Conservation (phyloP, 495 filamentous ascomycete genomes). For the Hypoxylon lenormandii region DNA sequence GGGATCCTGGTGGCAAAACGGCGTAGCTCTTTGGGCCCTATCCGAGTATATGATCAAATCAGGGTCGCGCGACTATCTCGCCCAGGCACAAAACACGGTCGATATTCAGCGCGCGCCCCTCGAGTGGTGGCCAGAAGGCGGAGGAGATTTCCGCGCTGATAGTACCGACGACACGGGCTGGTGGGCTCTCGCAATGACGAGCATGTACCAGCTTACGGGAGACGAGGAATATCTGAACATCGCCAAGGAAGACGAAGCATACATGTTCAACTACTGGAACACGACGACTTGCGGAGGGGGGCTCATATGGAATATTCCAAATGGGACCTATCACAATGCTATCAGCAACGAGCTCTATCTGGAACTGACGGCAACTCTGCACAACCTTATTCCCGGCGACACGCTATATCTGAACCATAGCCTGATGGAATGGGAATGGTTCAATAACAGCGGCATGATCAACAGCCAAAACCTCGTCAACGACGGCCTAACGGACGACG, state of each 20-base stretch:
- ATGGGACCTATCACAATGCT: slow-evolving; percentile 68
- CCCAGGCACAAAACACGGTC: slow-evolving; percentile 52
- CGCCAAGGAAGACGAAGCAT: slow-evolving; percentile 68
- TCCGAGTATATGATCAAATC: slow-evolving; percentile 57
- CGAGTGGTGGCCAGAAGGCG: slow-evolving; percentile 54
- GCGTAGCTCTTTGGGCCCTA: slow-evolving; percentile 54
- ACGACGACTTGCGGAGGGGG: slow-evolving; percentile 68
- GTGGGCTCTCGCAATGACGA: slow-evolving; percentile 75
- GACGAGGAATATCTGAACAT: slow-evolving; percentile 64
- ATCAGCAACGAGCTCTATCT: slow-evolving; percentile 80
- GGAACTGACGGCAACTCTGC: slow-evolving; percentile 71
- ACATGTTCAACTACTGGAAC: slow-evolving; percentile 69
- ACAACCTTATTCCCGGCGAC: slow-evolving; percentile 67
- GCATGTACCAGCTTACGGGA: slow-evolving; percentile 70
- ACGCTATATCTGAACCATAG: slow-evolving; percentile 67
- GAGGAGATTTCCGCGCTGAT: slow-evolving; percentile 64
- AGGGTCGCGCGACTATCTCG: slow-evolving; percentile 48
- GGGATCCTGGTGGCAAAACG: slow-evolving; percentile 58
- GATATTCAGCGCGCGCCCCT: slow-evolving; percentile 51
- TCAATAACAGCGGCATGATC: slow-evolving; percentile 70
- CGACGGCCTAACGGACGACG: slow-evolving; percentile 68
- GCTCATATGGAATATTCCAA: slow-evolving; percentile 69
- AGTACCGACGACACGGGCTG: slow-evolving; percentile 76
- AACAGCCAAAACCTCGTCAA: slow-evolving; percentile 71
- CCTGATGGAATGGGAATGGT: slow-evolving; percentile 72